These are phyloP conservation scores for Rhodomyrtus tomentosa DNA, from an alignment of 345 rosid species.

Conservation along the genomic window DNA sequence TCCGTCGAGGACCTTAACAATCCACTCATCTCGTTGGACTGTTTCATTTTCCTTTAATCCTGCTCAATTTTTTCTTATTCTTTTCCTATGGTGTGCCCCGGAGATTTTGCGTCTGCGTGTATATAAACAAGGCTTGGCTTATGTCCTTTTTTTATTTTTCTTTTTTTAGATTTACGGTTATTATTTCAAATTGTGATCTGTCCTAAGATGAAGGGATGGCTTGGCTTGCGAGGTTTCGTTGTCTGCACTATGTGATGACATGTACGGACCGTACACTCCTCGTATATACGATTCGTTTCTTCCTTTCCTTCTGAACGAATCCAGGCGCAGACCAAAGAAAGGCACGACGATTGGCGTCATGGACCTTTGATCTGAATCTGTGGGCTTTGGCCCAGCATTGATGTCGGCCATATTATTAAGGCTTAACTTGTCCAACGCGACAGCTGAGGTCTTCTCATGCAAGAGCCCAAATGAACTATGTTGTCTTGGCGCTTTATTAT, in stretches of 20 bases:
- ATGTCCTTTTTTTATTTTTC: fast-evolving
- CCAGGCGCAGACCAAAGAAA: too few species aligned
- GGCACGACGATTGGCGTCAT: too few species aligned
- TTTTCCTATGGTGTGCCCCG: not conserved
- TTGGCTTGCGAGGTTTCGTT: not conserved
- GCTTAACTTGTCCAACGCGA: too few species aligned
- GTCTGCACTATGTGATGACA: not conserved
- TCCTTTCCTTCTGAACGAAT: too few species aligned
- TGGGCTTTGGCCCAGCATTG: not conserved
- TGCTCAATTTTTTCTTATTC: not conserved
- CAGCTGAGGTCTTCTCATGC: not conserved
- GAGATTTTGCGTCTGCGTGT: not conserved
- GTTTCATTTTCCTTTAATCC: conserved; percentile 59
- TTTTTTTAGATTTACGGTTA: not conserved
- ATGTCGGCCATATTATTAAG: not conserved
- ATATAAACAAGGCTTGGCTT: not conserved
- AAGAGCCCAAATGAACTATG: not conserved
- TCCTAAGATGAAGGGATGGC: not conserved
- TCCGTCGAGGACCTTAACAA: conserved; percentile 50
- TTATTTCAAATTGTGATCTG: not conserved
- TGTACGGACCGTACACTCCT: not conserved
- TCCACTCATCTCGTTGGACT: conserved; percentile 83
- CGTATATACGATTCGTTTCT: too few species aligned
- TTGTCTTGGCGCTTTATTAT: not conserved
- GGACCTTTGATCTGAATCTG: too few species aligned